A percentile compares a stretch with the other conserved stretches of the same genome.
Conservation (phyloP, 2,329 filamentous ascomycete species). For the Apiospora sp. region DNA sequence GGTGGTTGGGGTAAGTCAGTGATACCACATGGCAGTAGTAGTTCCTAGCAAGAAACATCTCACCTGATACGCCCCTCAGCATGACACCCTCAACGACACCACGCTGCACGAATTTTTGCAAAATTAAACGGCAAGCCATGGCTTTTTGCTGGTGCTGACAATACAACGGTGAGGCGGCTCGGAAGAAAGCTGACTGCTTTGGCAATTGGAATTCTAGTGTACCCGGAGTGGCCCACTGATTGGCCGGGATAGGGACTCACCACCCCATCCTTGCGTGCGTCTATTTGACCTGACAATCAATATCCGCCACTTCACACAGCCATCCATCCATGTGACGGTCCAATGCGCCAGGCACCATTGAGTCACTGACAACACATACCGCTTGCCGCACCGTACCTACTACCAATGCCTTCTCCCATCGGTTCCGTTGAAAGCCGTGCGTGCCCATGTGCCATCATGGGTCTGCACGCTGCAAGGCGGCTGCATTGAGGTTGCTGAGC, state of each 20-base stretch:
- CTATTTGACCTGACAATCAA: constrained; percentile 1
- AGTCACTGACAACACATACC: constrained; percentile 22
- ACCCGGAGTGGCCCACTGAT: background rate
- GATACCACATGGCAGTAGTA: background rate
- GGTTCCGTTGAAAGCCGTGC: background rate
- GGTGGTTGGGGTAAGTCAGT: background rate
- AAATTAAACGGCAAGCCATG: constrained; percentile 3
- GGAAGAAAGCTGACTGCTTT: constrained; percentile 15
- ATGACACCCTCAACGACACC: constrained; percentile 7
- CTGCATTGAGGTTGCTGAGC: background rate
- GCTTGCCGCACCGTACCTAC: background rate
- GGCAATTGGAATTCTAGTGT: constrained; percentile 4
- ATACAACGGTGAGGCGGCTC: constrained; percentile 16
- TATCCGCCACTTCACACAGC: constrained; percentile 17
- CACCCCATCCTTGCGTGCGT: constrained; percentile 5
- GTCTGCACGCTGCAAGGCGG: constrained; percentile 10
- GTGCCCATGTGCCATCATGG: background rate
- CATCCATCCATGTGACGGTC: constrained; percentile 12
- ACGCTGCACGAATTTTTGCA: background rate
- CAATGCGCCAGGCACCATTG: constrained; percentile 11
- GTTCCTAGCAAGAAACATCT: background rate
- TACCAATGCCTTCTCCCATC: background rate
- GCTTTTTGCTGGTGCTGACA: constrained; percentile 15
- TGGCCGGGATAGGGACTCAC: background rate
- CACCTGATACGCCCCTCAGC: background rate